Evolutionary conservation across 2,329 filamentous ascomycete genomes (phyloP).

Genomic region (Thermoascus crustaceus): DNA sequence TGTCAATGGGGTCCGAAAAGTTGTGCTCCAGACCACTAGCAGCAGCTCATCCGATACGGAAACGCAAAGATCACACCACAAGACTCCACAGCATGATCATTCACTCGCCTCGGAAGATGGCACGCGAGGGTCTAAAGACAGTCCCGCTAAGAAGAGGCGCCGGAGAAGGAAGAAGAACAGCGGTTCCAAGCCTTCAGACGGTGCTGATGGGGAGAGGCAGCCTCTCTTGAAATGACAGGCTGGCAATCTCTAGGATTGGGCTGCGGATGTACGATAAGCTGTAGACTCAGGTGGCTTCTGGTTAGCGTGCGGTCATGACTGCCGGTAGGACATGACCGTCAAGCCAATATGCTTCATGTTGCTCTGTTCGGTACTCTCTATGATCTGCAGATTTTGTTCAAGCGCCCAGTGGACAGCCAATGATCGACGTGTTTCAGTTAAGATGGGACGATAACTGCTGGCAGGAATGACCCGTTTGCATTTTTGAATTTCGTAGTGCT

Average conservation of each 20-base stretch:
- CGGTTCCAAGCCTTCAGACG: conserved; percentile 7
- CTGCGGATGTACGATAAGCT: not conserved
- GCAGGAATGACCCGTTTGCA: too few relatives aligned
- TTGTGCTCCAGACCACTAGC: conserved; percentile 62
- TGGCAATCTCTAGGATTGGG: not conserved
- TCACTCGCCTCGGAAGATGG: conserved; percentile 8
- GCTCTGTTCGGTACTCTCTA: too few relatives aligned
- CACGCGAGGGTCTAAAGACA: conserved; percentile 4
- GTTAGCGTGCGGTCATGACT: too few relatives aligned
- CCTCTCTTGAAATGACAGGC: conserved; percentile 13
- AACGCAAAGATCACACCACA: conserved; percentile 1
- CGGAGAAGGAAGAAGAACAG: conserved; percentile 19
- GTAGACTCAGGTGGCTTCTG: not conserved
- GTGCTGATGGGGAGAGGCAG: conserved; percentile 11
- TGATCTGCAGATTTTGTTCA: too few relatives aligned
- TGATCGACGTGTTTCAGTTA: too few relatives aligned
- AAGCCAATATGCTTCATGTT: too few relatives aligned
- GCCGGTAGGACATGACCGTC: too few relatives aligned
- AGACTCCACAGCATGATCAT: not conserved
- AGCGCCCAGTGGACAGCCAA: too few relatives aligned
- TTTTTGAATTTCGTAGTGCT: too few relatives aligned
- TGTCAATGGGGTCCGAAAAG: conserved; percentile 64
- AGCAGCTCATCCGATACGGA: conserved; percentile 41
- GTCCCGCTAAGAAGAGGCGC: conserved; percentile 17
- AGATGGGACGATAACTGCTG: too few relatives aligned